Evolutionary conservation across 192 early-diverging fungal genomes (phyloP).

Genomic region (Podila epicladia): DNA sequence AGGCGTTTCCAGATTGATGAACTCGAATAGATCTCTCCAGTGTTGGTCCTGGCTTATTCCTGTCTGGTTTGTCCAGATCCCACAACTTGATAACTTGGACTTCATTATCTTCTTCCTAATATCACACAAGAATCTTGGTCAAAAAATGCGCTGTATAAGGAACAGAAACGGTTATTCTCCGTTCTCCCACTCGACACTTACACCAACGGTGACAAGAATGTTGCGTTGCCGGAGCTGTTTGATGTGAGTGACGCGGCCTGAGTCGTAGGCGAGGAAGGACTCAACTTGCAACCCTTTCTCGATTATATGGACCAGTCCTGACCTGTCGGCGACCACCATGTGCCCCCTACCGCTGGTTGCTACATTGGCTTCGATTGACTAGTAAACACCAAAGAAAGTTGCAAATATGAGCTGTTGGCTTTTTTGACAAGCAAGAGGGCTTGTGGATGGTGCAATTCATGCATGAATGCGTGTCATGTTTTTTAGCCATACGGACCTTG

Average conservation of each 20-base stretch:
- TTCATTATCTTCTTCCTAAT: constrained; percentile 59
- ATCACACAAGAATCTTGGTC: not conserved
- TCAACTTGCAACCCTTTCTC: constrained; percentile 70
- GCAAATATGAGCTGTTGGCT: not conserved
- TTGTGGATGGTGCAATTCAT: not conserved
- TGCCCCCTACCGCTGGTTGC: constrained; percentile 44
- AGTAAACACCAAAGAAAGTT: not conserved
- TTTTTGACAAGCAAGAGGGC: not conserved
- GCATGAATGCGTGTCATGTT: not conserved
- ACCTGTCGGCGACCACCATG: constrained; percentile 56
- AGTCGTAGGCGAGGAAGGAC: constrained; percentile 70
- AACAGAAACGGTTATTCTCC: no score
- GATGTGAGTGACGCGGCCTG: constrained; percentile 83
- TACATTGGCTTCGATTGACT: constrained; percentile 49
- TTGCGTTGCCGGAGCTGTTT: constrained; percentile 82
- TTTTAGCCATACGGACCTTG: constrained; percentile 56
- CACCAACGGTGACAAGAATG: constrained; percentile 82
- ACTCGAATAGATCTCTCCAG: constrained; percentile 74
- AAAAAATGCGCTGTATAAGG: no score
- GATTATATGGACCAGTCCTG: constrained; percentile 72
- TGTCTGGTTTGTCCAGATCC: constrained; percentile 77
- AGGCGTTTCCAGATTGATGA: constrained; percentile 69
- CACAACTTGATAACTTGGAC: constrained; percentile 79
- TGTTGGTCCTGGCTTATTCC: constrained; percentile 59
- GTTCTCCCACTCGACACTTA: constrained; percentile 43